Base-by-base conservation (phyloP, 2,329 filamentous ascomycete species). In the Capronia coronata region DNA sequence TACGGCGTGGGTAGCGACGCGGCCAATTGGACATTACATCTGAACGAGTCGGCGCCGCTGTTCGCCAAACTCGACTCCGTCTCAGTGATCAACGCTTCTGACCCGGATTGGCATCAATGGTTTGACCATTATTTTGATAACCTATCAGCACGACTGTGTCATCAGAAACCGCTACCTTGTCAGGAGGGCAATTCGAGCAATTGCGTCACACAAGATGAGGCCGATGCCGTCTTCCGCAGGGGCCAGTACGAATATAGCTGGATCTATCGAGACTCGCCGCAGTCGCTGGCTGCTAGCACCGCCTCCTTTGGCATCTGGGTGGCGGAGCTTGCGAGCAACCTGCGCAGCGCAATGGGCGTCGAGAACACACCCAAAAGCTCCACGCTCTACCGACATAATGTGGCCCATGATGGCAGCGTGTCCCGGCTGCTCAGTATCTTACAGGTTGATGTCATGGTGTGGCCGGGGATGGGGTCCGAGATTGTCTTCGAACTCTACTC, bases 101-200 rank as follows among this genome's bases (percentile, higher is more conserved):
- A 50, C 52, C 62, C 63, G 0, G 82, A 74, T 2, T 93, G 87
- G 71, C 86, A 91, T 43, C 50, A 50, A 23, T 61, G 59, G 56
- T 83, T 85, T 60, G 87, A 93, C 62, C 87, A 89, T 66, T 93
- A 93, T 69, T 93, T 83, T 61, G 87, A 93, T 64, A 93, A 89
- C 61, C 75, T 93, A 1, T 88, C 85, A 0, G 83, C 86, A 0
- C 76, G 86, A 0, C 83, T 88, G 63, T 93, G 87, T 64, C 86
- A 93, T 62, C 70, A 67, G 14, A 86, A 84, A 61, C 78, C 84
- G 0, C 70, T 90, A 0, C 87, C 86, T 0, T 91, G 86, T 68
- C 79, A 76, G 54, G 65, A 76, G 5, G 66, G 73, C 14, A 56
- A 59, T 40, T 66, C 49, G 67, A 74, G 74, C 53, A 73, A 75